phyloP scores from a whole-genome alignment of 176 grass and related monocot genomes.

The Poa pratensis region DNA sequence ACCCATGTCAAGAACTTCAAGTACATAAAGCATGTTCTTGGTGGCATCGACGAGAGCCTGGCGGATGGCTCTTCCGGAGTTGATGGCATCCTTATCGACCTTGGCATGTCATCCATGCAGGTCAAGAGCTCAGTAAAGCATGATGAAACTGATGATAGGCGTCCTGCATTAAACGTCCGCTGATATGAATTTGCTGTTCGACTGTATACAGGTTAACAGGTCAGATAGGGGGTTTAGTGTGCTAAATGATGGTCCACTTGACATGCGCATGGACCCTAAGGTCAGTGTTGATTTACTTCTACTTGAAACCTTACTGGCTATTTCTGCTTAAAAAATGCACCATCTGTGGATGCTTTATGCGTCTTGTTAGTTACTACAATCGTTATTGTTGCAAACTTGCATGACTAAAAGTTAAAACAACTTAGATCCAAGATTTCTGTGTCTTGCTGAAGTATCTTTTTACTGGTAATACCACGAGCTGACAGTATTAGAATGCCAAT shows the following conservation, averaged over 20 bases:
- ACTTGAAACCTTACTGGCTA: background rate
- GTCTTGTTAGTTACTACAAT: background rate
- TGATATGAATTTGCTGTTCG: constrained; percentile 1
- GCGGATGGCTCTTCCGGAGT: constrained; percentile 42
- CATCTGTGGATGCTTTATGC: background rate
- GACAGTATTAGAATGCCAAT: background rate
- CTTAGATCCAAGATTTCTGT: background rate
- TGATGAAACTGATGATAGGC: background rate
- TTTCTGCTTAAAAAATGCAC: background rate
- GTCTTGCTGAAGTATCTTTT: background rate
- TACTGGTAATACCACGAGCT: background rate
- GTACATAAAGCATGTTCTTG: constrained; percentile 78
- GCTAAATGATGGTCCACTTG: constrained; percentile 75
- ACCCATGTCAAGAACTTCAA: constrained; percentile 81
- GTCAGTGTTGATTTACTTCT: constrained; percentile 42
- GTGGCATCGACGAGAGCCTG: constrained; percentile 39
- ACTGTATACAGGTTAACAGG: constrained; percentile 56
- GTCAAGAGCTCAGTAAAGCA: constrained; percentile 19
- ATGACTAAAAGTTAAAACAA: background rate
- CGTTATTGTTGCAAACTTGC: background rate
- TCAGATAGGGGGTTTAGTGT: constrained; percentile 79
- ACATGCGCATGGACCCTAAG: constrained; percentile 98
- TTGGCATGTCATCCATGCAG: constrained; percentile 98
- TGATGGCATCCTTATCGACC: constrained; percentile 82
- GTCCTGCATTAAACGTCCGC: background rate